Conservation (phyloP, 768 basidiomycete genomes). For the Lanmaoa pseudosensibilis region DNA sequence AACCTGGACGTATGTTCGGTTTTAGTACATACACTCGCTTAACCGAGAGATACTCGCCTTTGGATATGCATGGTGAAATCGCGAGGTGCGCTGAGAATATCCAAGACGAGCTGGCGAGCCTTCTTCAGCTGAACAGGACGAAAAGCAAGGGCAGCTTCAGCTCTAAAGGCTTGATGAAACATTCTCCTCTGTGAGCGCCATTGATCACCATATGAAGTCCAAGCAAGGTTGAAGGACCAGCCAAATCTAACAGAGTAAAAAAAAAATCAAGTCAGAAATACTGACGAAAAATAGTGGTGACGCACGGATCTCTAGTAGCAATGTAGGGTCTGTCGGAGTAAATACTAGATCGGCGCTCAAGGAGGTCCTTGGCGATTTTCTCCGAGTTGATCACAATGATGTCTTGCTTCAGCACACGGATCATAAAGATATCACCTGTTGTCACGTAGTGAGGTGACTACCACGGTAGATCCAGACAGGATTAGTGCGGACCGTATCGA, state of each 20-base stretch:
- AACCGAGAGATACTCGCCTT: background rate
- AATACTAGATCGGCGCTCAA: slow-evolving; percentile 27
- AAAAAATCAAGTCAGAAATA: background rate
- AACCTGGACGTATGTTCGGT: slow-evolving; percentile 17
- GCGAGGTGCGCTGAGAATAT: slow-evolving; percentile 10
- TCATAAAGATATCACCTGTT: slow-evolving; percentile 21
- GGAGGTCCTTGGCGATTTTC: slow-evolving; percentile 27
- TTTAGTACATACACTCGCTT: background rate
- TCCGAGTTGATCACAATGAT: slow-evolving; percentile 28
- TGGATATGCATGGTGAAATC: slow-evolving; percentile 8
- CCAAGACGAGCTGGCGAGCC: slow-evolving; percentile 15
- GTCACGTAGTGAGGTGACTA: background rate
- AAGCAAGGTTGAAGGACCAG: slow-evolving; percentile 20
- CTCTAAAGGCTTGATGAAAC: slow-evolving; percentile 25
- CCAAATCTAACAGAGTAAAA: slow-evolving; percentile 18
- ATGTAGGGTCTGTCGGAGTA: slow-evolving; percentile 30
- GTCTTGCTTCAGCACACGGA: slow-evolving; percentile 23
- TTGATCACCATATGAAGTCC: slow-evolving; percentile 19
- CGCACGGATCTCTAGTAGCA: slow-evolving; percentile 17
- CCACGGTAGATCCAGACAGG: too few species aligned
- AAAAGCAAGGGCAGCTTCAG: slow-evolving; percentile 14
- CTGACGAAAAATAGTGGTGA: background rate
- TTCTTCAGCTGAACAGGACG: slow-evolving; percentile 21
- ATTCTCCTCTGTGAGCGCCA: slow-evolving; percentile 27
- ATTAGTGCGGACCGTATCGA: slow-evolving; percentile 15